A percentile compares a stretch with the other conserved stretches of the same genome.
Evolutionary conservation across 2,329 filamentous ascomycete species (phyloP).

Genomic region (Paraconiothyrium sp.): DNA sequence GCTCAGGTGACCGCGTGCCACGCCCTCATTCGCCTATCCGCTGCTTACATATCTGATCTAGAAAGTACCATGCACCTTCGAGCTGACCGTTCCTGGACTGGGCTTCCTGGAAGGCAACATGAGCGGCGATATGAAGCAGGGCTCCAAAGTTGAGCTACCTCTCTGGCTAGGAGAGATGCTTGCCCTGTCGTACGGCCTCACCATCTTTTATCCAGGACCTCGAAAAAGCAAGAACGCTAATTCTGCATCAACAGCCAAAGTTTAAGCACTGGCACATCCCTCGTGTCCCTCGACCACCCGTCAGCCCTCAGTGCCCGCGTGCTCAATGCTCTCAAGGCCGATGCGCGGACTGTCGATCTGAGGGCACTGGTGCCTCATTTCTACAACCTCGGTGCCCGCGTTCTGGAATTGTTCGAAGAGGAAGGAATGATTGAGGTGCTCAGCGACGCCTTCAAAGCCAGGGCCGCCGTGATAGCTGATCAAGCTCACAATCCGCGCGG

Average conservation of each 20-base stretch:
- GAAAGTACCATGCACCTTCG: conserved; percentile 97
- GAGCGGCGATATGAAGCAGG: conserved; percentile 75
- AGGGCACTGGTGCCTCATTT: conserved; percentile 86
- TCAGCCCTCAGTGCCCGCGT: conserved; percentile 79
- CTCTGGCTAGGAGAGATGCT: conserved; percentile 97
- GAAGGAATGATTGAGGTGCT: conserved; percentile 75
- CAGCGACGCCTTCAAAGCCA: conserved; percentile 74
- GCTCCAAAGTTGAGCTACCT: conserved; percentile 82
- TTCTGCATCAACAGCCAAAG: conserved; percentile 33
- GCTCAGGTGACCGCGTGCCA: conserved; percentile 67
- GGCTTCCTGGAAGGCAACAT: conserved; percentile 90
- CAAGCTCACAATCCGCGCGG: conserved; percentile 87
- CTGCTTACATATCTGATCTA: conserved; percentile 49
- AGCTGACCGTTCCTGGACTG: conserved; percentile 85
- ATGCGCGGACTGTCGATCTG: conserved; percentile 84
- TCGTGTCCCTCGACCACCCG: conserved; percentile 81
- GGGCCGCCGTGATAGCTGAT: conserved; percentile 84
- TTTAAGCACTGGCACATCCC: conserved; percentile 44
- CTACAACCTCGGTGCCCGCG: conserved; percentile 83
- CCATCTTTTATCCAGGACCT: neutral
- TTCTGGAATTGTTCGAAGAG: conserved; percentile 92
- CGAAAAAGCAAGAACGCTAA: neutral
- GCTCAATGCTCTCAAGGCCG: conserved; percentile 88
- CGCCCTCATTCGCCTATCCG: neutral
- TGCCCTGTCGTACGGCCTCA: conserved; percentile 67